Evolutionary conservation across 768 basidiomycete species (phyloP), one percentile per base, ranked within the genome.

Genomic region (Cystobasidium onofrii): DNA sequence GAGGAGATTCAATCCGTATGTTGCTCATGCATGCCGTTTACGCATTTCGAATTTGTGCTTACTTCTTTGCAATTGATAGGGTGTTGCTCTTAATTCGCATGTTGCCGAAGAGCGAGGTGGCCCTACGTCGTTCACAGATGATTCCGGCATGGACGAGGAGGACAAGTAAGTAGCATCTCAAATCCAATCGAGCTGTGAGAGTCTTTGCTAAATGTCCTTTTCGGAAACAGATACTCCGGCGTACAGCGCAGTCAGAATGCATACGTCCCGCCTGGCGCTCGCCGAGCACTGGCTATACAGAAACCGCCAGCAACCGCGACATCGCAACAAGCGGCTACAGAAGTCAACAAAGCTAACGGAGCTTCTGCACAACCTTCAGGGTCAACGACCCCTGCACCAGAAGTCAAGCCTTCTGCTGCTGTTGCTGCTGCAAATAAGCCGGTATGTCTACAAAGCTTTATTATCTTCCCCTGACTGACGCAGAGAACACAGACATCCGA

Each of bases 191-290:
- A n/a, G n/a, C n/a, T n/a, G n/a, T n/a, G n/a, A n/a, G n/a, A n/a
- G n/a, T n/a, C n/a, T n/a, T n/a, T n/a, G n/a, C n/a, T n/a, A n/a
- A n/a, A n/a, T 60, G 15, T 15, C 34, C 2, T 54, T 71, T n/a
- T 0, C 20, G 9, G 25, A 50, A 9, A 50, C 79, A 96, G 93
- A 81, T 98, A 92, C 80, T 90, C 90, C 72, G 93, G 92, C 31
- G 96, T 98, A 34, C 88, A 90, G 63, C 89, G 96, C 72, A 85
- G 88, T 36, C 85, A 88, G 20, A 90, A 89, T 78, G 95, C 94
- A 29, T 99, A 99, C 80, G 87, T 98, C 44, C 96, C 96, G 57
- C 95, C 95, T 1, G 91, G 89, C 74, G 92, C 93, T 43, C 86
- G 94, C 87, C 85, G 80, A 73, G 74, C 60, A 18, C 75, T 72